phyloP scores from a whole-genome alignment of 495 filamentous ascomycete species.

The Cairneyella variabilis region DNA sequence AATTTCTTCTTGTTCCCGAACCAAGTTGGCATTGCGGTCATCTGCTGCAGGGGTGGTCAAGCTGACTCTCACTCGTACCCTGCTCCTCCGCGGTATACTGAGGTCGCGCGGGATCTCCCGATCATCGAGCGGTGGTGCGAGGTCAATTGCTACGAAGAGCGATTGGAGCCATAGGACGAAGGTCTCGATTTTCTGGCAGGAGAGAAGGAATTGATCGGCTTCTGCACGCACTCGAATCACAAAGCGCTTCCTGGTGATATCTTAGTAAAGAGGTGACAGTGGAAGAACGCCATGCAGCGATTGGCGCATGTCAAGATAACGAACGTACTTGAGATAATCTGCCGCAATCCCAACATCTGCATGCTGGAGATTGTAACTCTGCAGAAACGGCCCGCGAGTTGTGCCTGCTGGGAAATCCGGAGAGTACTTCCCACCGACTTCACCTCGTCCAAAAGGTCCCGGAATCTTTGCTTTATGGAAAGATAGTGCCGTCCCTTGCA shows the following conservation, averaged over 20 bases:
- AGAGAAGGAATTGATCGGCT: constrained; percentile 60
- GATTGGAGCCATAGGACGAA: constrained; percentile 54
- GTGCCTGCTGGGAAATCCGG: constrained; percentile 41
- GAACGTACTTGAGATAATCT: constrained; percentile 55
- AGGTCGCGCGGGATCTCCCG: constrained; percentile 23
- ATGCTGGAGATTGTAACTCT: constrained; percentile 57
- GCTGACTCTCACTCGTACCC: background rate
- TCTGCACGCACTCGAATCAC: constrained; percentile 61
- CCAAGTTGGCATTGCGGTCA: constrained; percentile 7
- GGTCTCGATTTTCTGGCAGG: constrained; percentile 45
- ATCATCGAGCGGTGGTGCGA: constrained; percentile 50
- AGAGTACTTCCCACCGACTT: constrained; percentile 30
- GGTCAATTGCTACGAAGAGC: constrained; percentile 49
- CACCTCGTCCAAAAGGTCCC: constrained; percentile 32
- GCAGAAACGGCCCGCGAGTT: constrained; percentile 42
- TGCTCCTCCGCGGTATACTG: constrained; percentile 16
- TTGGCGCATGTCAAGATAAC: background rate
- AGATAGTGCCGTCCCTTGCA: constrained; percentile 57
- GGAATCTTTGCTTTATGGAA: constrained; percentile 50
- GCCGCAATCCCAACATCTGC: constrained; percentile 62
- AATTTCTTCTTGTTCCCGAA: constrained; percentile 28
- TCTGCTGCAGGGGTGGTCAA: background rate
- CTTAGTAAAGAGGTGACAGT: constrained; percentile 13
- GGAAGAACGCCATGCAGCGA: constrained; percentile 27
- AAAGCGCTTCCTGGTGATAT: constrained; percentile 40